These are phyloP conservation scores for Mycena venus DNA, from an alignment of 768 basidiomycete species.

Conservation along the genomic window DNA sequence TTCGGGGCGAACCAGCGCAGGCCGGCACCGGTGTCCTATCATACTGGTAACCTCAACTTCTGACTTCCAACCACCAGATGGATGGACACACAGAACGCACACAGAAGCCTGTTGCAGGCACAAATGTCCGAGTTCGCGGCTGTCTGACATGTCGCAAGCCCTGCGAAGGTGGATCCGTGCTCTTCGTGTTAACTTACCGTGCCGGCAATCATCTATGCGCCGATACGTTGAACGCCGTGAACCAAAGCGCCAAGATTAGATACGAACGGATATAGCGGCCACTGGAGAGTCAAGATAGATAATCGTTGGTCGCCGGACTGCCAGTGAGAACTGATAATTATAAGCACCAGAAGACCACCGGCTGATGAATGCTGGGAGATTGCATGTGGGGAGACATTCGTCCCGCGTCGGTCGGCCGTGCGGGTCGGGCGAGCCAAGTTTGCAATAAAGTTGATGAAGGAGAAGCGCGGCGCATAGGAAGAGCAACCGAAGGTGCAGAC, in stretches of 20 bases:
- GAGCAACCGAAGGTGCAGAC: too few relatives aligned
- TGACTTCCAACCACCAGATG: neutral
- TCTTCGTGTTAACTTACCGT: neutral
- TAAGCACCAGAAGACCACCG: neutral
- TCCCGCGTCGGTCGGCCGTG: slow-evolving; percentile 10
- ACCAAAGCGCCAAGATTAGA: neutral
- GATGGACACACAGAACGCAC: neutral
- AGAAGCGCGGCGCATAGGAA: too few relatives aligned
- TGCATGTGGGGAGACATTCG: too few relatives aligned
- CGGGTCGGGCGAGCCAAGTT: neutral
- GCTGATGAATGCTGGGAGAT: neutral
- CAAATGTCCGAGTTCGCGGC: too few relatives aligned
- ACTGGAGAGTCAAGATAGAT: neutral
- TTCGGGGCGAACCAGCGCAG: neutral
- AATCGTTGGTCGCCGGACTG: neutral
- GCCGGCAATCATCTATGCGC: neutral
- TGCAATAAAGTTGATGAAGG: too few relatives aligned
- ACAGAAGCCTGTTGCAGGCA: neutral
- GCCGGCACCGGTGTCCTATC: neutral
- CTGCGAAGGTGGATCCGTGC: neutral
- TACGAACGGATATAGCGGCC: neutral
- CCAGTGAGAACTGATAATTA: neutral
- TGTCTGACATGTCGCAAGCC: too few relatives aligned
- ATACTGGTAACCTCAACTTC: neutral
- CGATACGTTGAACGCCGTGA: neutral